Evolutionary conservation across 2,329 filamentous ascomycete genomes (phyloP).

Genomic region (Metarhizium robertsii): DNA sequence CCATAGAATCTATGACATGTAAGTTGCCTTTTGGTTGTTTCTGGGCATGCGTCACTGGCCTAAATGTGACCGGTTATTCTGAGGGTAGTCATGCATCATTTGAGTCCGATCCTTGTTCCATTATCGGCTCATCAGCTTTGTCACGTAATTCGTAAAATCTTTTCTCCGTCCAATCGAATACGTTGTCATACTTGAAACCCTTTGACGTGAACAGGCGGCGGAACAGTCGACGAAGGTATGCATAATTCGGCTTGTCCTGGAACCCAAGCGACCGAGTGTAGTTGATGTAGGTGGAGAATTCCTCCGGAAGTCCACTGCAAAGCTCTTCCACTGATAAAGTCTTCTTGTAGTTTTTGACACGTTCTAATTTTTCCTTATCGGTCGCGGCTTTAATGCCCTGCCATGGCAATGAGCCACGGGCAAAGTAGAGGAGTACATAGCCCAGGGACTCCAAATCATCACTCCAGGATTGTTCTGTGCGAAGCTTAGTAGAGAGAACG

Average conservation of each 20-base stretch:
- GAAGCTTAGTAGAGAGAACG: background rate
- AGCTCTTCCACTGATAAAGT: constrained; percentile 60
- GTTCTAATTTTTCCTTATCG: constrained; percentile 54
- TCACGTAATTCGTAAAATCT: constrained; percentile 8
- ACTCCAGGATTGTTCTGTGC: background rate
- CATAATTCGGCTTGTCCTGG: constrained; percentile 69
- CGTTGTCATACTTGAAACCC: constrained; percentile 69
- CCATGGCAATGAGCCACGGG: background rate
- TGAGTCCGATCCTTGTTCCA: background rate
- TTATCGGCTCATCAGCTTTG: background rate
- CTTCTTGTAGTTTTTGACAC: constrained; percentile 12
- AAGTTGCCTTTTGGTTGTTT: too few species aligned
- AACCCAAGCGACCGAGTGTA: constrained; percentile 66
- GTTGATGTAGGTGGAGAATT: constrained; percentile 68
- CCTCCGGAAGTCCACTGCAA: constrained; percentile 65
- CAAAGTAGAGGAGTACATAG: background rate
- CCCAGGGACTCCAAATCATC: background rate
- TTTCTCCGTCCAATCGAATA: constrained; percentile 61
- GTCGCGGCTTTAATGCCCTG: background rate
- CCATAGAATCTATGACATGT: too few species aligned
- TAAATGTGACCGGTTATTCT: background rate
- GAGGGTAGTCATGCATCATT: background rate
- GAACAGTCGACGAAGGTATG: constrained; percentile 68
- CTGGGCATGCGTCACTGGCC: too few species aligned
- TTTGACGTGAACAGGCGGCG: constrained; percentile 60